These are phyloP conservation scores for Suillus plorans DNA, from an alignment of 768 basidiomycete species.

Conservation along the genomic window DNA sequence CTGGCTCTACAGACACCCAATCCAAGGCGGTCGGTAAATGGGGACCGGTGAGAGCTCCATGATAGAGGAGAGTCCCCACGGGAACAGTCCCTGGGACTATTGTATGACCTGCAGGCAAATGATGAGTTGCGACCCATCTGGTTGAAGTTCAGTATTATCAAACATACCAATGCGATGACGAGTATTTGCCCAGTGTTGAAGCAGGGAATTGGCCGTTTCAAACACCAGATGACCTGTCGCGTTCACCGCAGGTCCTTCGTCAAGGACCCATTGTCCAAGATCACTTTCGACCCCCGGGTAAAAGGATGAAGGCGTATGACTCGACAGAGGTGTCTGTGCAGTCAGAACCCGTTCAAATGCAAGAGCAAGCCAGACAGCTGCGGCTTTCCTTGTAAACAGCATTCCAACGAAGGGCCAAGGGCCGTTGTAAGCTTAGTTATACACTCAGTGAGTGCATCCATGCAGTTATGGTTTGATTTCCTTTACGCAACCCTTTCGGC, in stretches of 20 bases:
- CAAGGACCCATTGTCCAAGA: slow-evolving; percentile 19
- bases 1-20: no score
- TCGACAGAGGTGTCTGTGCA: neutral
- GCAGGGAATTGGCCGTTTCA: slow-evolving; percentile 30
- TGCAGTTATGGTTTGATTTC: no score
- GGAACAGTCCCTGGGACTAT: slow-evolving; percentile 35
- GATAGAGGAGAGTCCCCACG: slow-evolving; percentile 26
- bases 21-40: no score
- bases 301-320: no score
- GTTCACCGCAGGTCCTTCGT: slow-evolving; percentile 23
- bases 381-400: neutral
- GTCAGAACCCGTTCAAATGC: neutral
- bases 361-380: neutral
- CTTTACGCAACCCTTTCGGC: no score
- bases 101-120: slow-evolving; percentile 22
- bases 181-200: slow-evolving; percentile 41
- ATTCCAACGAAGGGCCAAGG: neutral
- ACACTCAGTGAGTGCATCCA: no score
- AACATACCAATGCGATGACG: slow-evolving; percentile 32
- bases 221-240: slow-evolving; percentile 35
- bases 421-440: neutral
- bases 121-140: neutral
- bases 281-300: neutral
- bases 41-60: no score
- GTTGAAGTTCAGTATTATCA: neutral